Evolutionary conservation across 352 stramenopile species (phyloP).

Genomic region (Phytopythium mirpurense): DNA sequence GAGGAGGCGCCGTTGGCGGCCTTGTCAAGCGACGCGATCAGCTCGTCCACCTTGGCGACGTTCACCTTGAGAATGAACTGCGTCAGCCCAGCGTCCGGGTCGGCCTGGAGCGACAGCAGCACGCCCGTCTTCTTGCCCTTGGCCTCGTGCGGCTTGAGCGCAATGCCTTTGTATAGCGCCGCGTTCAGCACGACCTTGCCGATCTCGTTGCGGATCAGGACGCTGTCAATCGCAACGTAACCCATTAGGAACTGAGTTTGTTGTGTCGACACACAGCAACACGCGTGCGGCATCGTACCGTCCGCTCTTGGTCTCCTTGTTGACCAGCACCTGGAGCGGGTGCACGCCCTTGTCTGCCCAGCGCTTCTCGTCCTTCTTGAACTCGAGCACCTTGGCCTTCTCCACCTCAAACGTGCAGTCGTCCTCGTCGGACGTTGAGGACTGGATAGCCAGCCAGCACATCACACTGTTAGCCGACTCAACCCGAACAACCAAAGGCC

Average conservation of each 20-base stretch:
- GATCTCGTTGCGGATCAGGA: slow-evolving; percentile 81
- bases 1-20: slow-evolving; percentile 2
- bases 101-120: slow-evolving; percentile 57
- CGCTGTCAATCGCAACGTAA: slow-evolving; percentile 18
- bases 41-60: slow-evolving; percentile 4
- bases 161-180: slow-evolving; percentile 74
- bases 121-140: slow-evolving; percentile 80
- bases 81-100: slow-evolving; percentile 31
- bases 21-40: slow-evolving; percentile 13
- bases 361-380: slow-evolving; percentile 85
- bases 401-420: slow-evolving; percentile 69
- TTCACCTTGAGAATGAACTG: slow-evolving; percentile 60
- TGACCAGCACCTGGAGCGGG: slow-evolving; percentile 72
- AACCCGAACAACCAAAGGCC: not conserved
- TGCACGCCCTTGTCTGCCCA: slow-evolving; percentile 85
- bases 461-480: not conserved
- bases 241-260: not conserved
- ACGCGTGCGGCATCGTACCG: slow-evolving; percentile 21
- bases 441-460: slow-evolving; percentile 20
- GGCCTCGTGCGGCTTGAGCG: slow-evolving; percentile 47
- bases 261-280: too few relatives aligned
- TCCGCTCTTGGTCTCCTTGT: slow-evolving; percentile 64
- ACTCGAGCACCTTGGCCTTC: slow-evolving; percentile 79
- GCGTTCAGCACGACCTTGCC: slow-evolving; percentile 86
- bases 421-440: slow-evolving; percentile 63